Conservation (phyloP, 1,139 yeast species). For the Debaryomyces nepalensis region DNA sequence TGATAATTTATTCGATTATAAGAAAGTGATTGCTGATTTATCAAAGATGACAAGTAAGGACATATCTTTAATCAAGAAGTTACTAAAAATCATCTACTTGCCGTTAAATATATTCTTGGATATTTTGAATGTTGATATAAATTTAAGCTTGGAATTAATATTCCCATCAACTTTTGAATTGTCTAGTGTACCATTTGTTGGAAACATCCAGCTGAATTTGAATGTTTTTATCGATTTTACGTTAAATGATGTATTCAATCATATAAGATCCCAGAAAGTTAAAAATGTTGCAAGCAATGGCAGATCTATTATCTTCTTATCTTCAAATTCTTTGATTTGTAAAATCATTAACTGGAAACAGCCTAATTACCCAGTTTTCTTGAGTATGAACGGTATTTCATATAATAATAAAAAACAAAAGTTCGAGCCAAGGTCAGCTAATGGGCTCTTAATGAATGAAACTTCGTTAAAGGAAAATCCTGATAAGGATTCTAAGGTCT, state of each 20-base stretch:
- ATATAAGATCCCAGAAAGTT: conserved; percentile 61
- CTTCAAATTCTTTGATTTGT: conserved; percentile 86
- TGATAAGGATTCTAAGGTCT: conserved; percentile 11
- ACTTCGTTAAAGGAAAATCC: not conserved
- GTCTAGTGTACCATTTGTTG: conserved; percentile 55
- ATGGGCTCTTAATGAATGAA: conserved; percentile 43
- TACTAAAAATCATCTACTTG: conserved; percentile 53
- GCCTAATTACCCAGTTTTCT: conserved; percentile 94
- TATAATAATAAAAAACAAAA: conserved; percentile 33
- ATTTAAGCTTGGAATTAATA: conserved; percentile 76
- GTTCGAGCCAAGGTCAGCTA: conserved; percentile 49
- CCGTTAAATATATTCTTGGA: conserved; percentile 66
- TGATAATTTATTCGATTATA: conserved; percentile 47
- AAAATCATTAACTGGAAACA: conserved; percentile 97
- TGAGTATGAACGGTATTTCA: conserved; percentile 71
- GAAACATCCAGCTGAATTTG: conserved; percentile 52
- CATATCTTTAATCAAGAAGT: conserved; percentile 41
- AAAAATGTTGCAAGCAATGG: conserved; percentile 29
- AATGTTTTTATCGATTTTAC: conserved; percentile 79
- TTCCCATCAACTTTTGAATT: conserved; percentile 80
- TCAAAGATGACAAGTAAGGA: conserved; percentile 43
- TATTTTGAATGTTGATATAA: conserved; percentile 58
- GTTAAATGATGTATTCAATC: conserved; percentile 73
- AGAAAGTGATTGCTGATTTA: conserved; percentile 47
- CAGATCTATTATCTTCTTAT: conserved; percentile 78